Evolutionary conservation across 148 eudicot species (phyloP).

Genomic region (Agrostemma githago): DNA sequence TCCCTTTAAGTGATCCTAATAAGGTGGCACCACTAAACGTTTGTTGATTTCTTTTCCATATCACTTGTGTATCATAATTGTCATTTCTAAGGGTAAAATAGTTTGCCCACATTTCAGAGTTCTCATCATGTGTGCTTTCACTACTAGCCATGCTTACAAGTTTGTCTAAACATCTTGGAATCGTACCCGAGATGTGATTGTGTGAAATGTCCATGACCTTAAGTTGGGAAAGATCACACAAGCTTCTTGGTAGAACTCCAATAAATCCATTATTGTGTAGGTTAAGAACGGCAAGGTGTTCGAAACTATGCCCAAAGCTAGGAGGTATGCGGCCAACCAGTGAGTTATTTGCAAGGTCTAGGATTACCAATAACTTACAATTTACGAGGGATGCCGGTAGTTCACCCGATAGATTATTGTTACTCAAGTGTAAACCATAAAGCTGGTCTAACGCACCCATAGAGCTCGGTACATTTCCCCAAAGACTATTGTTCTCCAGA

Average conservation of each 20-base stretch:
- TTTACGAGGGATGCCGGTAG: slow-evolving; percentile 9
- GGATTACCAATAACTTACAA: slow-evolving; percentile 12
- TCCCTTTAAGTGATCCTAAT: neutral
- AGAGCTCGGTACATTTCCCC: slow-evolving; percentile 10
- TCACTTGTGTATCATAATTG: neutral
- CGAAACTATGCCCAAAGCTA: neutral
- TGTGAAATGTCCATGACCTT: slow-evolving; percentile 20
- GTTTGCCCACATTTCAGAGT: neutral
- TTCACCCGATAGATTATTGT: slow-evolving; percentile 20
- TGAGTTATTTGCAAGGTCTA: slow-evolving; percentile 17
- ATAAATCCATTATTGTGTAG: neutral
- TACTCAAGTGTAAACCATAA: slow-evolving; percentile 1
- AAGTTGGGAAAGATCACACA: slow-evolving; percentile 4
- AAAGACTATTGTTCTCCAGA: slow-evolving; percentile 4
- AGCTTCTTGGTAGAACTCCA: slow-evolving; percentile 17
- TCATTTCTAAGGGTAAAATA: too few relatives aligned
- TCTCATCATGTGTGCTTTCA: too few relatives aligned
- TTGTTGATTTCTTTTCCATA: neutral
- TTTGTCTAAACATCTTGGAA: too few relatives aligned
- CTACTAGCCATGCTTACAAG: neutral
- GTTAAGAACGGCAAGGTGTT: neutral
- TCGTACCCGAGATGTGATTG: neutral
- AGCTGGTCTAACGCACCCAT: slow-evolving; percentile 2
- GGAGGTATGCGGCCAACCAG: neutral
- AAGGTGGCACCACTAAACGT: neutral